These are phyloP conservation scores for Fusarium bulbicola DNA, from an alignment of 2,329 filamentous ascomycete species.

Conservation along the genomic window DNA sequence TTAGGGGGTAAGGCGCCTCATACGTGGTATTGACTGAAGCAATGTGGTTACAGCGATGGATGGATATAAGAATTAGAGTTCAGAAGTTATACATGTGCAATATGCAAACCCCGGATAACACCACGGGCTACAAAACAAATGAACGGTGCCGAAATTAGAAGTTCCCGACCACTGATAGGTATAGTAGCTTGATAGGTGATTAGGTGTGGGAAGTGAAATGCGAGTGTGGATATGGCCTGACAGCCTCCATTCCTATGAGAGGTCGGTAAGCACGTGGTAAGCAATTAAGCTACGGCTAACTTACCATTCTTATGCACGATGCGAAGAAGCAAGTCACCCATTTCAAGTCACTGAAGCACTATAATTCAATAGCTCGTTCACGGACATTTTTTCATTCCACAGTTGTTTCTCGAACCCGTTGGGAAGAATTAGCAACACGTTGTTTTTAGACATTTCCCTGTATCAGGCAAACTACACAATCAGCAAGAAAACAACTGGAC, in stretches of 20 bases:
- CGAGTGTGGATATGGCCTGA: not conserved
- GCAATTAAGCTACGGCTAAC: not conserved
- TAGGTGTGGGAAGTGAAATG: not conserved
- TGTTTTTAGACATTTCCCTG: not conserved
- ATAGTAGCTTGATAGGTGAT: not conserved
- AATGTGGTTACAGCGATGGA: not conserved
- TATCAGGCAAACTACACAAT: not conserved
- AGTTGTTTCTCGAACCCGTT: not conserved
- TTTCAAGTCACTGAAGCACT: not conserved
- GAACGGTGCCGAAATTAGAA: constrained; percentile 7
- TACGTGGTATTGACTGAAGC: not conserved
- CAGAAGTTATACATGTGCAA: not conserved
- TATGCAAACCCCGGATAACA: not conserved
- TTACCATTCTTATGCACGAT: not conserved
- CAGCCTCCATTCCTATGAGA: constrained; percentile 3
- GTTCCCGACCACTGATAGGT: not conserved
- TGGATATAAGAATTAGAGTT: not conserved
- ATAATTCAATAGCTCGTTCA: not conserved
- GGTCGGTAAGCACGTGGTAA: not conserved
- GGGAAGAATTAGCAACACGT: not conserved
- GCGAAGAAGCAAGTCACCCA: not conserved
- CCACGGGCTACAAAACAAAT: not conserved
- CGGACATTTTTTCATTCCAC: not conserved
- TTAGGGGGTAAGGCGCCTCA: not conserved
- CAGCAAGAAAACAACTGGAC: not conserved